Evolutionary conservation across 192 early-diverging fungal genomes (phyloP), one percentile per base, ranked within the genome.

Genomic region (Podila minutissima): DNA sequence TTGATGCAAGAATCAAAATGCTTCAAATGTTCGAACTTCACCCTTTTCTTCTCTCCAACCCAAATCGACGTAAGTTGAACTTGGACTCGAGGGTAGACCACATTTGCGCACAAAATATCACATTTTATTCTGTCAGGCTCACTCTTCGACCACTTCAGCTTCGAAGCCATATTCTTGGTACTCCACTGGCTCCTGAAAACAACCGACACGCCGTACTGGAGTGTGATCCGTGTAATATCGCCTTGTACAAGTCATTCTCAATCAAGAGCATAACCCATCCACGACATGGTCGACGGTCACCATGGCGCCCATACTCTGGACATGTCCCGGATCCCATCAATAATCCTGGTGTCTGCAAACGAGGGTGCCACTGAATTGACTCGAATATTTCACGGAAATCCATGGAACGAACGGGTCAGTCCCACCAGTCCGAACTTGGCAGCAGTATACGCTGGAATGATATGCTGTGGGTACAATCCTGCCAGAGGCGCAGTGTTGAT

Each of bases 401-500:
- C 66, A 13, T 86, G 83, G 1, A 84, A 75, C n/a, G 86, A 87
- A 1, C 84, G 78, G 1, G 88, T 89, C 50, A 94, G 90, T 38
- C 88, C 87, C 17, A 88, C 88, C 11, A 94, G 88, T 15, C 90
- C 93, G 62, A 86, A 90, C 84, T 95, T 94, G 29, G 92, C 91
- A 0, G 93, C 93, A 2, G 88, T 87, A 74, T 96, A 96, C 7
- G 92, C 88, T 1, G 93, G 93, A 49, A 89, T 88, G 28, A 75
- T 76, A 22, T 83, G 72, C 17, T 83, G 60, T 3, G 88, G 87
- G 62, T 84, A 84, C 31, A 92, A 83, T 0, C 92, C 94, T 50
- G 93, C 92, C 65, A 93, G 86, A 11, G 92, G 93, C 1, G 94
- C 91, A 5, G 91, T 92, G 67, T 94, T 96, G 55, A 96, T 82